Percentiles rank a stretch among this genome's conserved stretches.
These are phyloP conservation scores for Colletotrichum trifolii DNA, from an alignment of 2,329 filamentous ascomycete genomes.

Conservation along the genomic window DNA sequence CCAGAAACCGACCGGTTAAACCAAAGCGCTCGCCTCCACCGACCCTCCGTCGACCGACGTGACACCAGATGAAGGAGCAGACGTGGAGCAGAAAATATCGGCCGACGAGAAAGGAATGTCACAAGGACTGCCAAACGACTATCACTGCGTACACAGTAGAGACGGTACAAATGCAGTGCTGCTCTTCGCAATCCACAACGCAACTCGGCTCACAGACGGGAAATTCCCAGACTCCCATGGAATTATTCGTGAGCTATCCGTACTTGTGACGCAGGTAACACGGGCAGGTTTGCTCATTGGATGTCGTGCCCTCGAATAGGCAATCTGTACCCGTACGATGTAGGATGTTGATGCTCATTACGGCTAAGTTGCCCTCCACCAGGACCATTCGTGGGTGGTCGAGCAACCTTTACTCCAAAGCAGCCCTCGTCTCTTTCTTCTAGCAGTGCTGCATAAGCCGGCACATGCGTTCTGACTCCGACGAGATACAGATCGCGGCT, in stretches of 20 bases:
- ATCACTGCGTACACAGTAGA: too few relatives aligned
- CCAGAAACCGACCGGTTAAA: neutral
- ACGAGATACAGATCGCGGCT: neutral
- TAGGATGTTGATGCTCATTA: constrained; percentile 26
- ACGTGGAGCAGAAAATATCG: constrained; percentile 7
- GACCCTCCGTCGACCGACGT: constrained; percentile 3
- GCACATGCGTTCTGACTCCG: constrained; percentile 17
- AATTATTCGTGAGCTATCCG: too few relatives aligned
- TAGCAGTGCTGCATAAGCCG: constrained; percentile 7
- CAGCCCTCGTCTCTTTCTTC: neutral
- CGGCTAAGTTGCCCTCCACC: neutral
- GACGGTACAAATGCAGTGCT: too few relatives aligned
- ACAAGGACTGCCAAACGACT: constrained; percentile 7
- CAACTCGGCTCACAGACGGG: too few relatives aligned
- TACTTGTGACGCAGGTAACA: too few relatives aligned
- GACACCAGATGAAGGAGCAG: constrained; percentile 13
- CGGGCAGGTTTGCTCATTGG: neutral
- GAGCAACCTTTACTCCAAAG: constrained; percentile 7
- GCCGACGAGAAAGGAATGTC: constrained; percentile 19
- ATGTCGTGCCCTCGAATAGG: constrained; percentile 5
- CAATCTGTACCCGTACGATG: constrained; percentile 4
- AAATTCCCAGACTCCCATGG: too few relatives aligned
- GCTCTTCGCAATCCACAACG: too few relatives aligned
- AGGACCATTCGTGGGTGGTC: constrained; percentile 18
- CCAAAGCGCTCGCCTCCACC: neutral